These are phyloP conservation scores for Claviceps africana DNA, from an alignment of 2,329 filamentous ascomycete species.

Conservation along the genomic window DNA sequence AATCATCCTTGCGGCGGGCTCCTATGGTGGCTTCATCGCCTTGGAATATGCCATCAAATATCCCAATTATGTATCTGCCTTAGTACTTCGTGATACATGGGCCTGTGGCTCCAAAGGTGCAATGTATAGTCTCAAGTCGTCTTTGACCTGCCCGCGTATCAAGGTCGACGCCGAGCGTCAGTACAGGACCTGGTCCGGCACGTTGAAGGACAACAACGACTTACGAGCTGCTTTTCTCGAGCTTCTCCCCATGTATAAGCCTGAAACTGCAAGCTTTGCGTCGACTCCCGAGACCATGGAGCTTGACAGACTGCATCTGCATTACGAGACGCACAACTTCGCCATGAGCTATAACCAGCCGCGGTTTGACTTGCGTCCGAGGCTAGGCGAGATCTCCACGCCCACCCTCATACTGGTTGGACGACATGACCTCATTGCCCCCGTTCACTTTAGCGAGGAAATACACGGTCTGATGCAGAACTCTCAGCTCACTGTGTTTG, in stretches of 20 bases:
- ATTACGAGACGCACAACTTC: conserved; percentile 12
- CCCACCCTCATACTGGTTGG: conserved; percentile 12
- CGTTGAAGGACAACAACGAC: conserved; percentile 8
- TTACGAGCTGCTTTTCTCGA: conserved; percentile 8
- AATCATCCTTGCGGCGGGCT: conserved; percentile 12
- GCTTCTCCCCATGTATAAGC: conserved; percentile 10
- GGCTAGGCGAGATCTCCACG: conserved; percentile 7
- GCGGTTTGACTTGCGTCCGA: conserved; percentile 11
- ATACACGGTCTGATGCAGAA: conserved; percentile 8
- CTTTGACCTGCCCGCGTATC: conserved; percentile 7
- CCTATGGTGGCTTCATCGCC: conserved; percentile 12
- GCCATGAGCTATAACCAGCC: conserved; percentile 11
- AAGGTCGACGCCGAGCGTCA: conserved; percentile 9
- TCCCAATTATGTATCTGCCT: conserved; percentile 8
- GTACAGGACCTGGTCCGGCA: conserved; percentile 10
- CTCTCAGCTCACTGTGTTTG: conserved; percentile 11
- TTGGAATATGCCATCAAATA: conserved; percentile 12
- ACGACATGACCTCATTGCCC: conserved; percentile 10
- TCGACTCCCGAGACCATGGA: neutral
- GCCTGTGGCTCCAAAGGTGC: conserved; percentile 8
- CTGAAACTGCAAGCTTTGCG: neutral
- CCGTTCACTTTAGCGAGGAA: conserved; percentile 10
- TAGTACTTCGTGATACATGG: conserved; percentile 12
- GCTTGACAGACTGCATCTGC: conserved; percentile 3
- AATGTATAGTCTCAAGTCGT: conserved; percentile 7